Evolutionary conservation across 78 protist species (phyloP), one percentile per base, ranked within the genome.

Genomic region (Salpingoeca rosetta): DNA sequence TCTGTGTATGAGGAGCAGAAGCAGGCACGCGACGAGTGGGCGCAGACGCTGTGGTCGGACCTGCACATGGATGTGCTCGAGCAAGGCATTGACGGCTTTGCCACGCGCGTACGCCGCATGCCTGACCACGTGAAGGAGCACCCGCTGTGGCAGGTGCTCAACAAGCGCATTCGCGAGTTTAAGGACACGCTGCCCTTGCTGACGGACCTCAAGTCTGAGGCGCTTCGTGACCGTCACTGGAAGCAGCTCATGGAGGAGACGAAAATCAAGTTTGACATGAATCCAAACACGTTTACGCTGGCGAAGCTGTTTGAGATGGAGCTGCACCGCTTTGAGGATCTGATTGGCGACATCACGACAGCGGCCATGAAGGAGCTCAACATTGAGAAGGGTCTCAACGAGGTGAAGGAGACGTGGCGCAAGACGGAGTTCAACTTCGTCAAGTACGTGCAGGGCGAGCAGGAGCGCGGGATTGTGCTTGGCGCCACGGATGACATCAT

Each of bases 151-250:
- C 0, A 2, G 10, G 27, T 2, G 35, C 86, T 94, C 39, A 41
- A 81, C 65, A 88, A 80, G 43, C 2, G 0, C 36, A 17, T 94
- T 26, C 43, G 25, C n/a, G 88, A 77, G 73, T 96, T 94, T 89
- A 0, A n/a, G 45, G 73, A 84, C 41, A 86, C 94, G 28, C 35
- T 96, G 36, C 95, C 96, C 40, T 86, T 96, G 80, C 1, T 85
- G 35, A 26, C 24, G 27, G 96, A 89, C 51, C 92, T 92, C 80
- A 89, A 88, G 89, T 80, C 88, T 28, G 95, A 93, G 36, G 93
- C 94, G 74, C 76, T 95, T 38, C 88, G 91, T 28, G 95, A 92
- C 0, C 92, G 97, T 56, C 98, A 96, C 85, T 95, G 98, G 98
- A 87, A 90, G 88, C 74, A 80, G 37, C 86, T 96, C 37, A 87